phyloP scores from a whole-genome alignment of 176 grass and related monocot species.

The Alloteropsis semialata region DNA sequence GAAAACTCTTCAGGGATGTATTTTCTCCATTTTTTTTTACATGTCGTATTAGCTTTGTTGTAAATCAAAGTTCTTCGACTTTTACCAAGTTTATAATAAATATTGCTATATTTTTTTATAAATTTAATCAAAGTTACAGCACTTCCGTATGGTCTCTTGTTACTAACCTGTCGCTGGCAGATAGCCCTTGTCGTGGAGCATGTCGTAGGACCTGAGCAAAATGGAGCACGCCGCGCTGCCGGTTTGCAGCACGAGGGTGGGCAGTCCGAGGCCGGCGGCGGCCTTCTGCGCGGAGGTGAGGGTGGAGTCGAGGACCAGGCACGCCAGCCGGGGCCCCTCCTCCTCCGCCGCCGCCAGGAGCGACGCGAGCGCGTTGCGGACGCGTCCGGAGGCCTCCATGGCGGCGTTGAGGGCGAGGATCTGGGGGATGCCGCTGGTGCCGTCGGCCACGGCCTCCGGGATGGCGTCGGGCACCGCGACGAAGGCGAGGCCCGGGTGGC shows the following conservation, averaged over 20 bases:
- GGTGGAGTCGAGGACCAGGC: neutral
- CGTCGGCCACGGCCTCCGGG: neutral
- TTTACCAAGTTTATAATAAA: no score
- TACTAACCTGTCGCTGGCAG: neutral
- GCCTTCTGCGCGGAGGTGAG: slow-evolving; percentile 9
- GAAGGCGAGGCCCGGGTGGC: slow-evolving; percentile 1
- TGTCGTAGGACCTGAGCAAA: slow-evolving; percentile 10
- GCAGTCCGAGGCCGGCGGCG: neutral
- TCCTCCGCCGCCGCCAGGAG: neutral
- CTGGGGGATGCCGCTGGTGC: no score
- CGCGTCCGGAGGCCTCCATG: slow-evolving; percentile 12
- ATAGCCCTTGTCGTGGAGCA: slow-evolving; percentile 35
- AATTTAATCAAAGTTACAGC: no score
- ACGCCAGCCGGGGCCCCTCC: neutral
- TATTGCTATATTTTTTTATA: no score
- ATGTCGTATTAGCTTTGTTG: no score
- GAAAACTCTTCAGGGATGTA: no score
- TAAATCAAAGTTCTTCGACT: no score
- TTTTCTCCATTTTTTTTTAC: no score
- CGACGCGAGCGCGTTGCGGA: neutral
- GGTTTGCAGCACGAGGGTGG: slow-evolving; percentile 18
- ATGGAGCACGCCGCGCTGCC: neutral
- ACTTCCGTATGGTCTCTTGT: no score
- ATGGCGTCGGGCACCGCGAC: neutral
- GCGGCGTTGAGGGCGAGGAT: slow-evolving; percentile 15